These are phyloP conservation scores for Penicillium sclerotigenum DNA, from an alignment of 2,329 filamentous ascomycete genomes.

Conservation along the genomic window DNA sequence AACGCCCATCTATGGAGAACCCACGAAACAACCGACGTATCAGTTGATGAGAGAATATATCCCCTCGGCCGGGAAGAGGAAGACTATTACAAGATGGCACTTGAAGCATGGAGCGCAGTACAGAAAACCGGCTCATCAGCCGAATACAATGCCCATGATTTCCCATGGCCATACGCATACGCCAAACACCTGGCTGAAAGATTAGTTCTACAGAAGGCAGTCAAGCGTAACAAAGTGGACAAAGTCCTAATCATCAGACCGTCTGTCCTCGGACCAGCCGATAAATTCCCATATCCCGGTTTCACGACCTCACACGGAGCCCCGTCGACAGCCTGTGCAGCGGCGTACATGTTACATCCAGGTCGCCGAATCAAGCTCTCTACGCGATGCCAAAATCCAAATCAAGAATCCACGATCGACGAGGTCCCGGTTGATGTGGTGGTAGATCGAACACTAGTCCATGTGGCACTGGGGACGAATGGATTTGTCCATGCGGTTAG, in stretches of 20 bases:
- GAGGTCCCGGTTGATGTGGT: slow-evolving; percentile 28
- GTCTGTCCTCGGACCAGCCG: slow-evolving; percentile 24
- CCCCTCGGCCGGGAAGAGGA: slow-evolving; percentile 10
- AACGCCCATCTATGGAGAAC: slow-evolving; percentile 22
- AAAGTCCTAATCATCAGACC: slow-evolving; percentile 25
- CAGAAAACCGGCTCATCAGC: slow-evolving; percentile 28
- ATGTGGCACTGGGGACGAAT: slow-evolving; percentile 16
- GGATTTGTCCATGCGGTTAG: slow-evolving; percentile 24
- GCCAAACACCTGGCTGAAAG: slow-evolving; percentile 12
- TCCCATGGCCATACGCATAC: slow-evolving; percentile 2
- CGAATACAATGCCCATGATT: slow-evolving; percentile 24
- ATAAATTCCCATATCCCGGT: slow-evolving; percentile 20
- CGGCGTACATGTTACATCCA: slow-evolving; percentile 20
- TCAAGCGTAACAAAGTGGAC: slow-evolving; percentile 14
- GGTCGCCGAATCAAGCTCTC: slow-evolving; percentile 17
- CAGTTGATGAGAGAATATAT: slow-evolving; percentile 19
- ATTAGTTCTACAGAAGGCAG: slow-evolving; percentile 16
- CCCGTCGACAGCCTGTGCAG: slow-evolving; percentile 19
- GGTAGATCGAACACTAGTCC: slow-evolving; percentile 20
- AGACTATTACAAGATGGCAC: slow-evolving; percentile 9
- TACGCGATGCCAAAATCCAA: slow-evolving; percentile 17
- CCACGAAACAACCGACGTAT: slow-evolving; percentile 13
- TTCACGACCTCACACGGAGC: slow-evolving; percentile 18
- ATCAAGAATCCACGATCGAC: slow-evolving; percentile 21
- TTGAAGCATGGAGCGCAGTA: slow-evolving; percentile 15